These are phyloP conservation scores for Cucumis hystrix DNA, from an alignment of 306 rosid species.

Conservation along the genomic window DNA sequence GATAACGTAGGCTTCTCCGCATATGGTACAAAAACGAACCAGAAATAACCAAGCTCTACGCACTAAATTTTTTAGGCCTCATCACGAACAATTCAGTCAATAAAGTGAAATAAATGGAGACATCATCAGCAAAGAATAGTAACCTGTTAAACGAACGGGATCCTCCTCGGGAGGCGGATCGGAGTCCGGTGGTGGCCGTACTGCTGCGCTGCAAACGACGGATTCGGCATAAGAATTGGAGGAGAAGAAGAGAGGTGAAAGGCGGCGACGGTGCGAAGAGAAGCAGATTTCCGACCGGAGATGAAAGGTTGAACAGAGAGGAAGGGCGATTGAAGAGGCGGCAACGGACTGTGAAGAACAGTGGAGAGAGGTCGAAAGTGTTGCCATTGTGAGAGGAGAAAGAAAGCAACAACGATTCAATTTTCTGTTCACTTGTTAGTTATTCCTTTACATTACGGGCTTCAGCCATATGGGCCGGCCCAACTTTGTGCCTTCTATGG, in stretches of 20 bases:
- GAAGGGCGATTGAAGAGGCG: background rate
- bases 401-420: background rate
- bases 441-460: background rate
- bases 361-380: background rate
- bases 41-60: background rate
- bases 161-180: constrained; percentile 25
- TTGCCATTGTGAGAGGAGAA: background rate
- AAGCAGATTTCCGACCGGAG: background rate
- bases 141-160: constrained; percentile 22
- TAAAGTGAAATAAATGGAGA: background rate
- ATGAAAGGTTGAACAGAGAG: background rate
- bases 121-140: background rate
- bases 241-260: constrained; percentile 12
- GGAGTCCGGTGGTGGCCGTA: constrained; percentile 25
- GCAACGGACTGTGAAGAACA: background rate
- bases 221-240: constrained; percentile 11
- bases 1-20: background rate
- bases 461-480: background rate
- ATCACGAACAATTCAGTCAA: background rate
- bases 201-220: constrained; percentile 18
- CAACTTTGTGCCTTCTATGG: background rate
- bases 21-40: background rate
- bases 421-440: background rate
- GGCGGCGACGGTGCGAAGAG: constrained; percentile 17
- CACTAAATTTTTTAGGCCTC: background rate